Conservation (phyloP, 2,329 filamentous ascomycete species). For the Colletotrichum noveboracense region DNA sequence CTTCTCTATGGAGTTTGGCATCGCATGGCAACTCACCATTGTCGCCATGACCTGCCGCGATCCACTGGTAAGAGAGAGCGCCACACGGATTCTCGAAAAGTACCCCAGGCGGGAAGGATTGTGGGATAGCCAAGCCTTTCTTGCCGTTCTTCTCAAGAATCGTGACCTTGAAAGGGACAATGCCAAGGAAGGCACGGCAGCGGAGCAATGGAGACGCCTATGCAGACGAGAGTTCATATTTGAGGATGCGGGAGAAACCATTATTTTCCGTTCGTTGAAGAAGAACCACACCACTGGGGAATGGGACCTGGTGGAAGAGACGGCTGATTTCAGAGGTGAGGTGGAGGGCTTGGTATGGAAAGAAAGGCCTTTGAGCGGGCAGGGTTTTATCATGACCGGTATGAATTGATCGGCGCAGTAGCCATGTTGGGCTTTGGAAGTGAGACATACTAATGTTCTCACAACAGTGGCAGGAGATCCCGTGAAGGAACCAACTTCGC, state of each 20-base stretch:
- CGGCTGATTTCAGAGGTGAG: slow-evolving; percentile 33
- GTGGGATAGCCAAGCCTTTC: slow-evolving; percentile 45
- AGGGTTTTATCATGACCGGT: slow-evolving; percentile 33
- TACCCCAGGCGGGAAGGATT: slow-evolving; percentile 50
- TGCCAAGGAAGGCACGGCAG: slow-evolving; percentile 33
- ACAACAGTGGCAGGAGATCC: neutral
- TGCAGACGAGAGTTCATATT: slow-evolving; percentile 44
- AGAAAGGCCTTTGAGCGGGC: slow-evolving; percentile 39
- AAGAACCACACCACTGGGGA: slow-evolving; percentile 32
- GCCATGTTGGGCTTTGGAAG: neutral
- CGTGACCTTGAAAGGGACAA: slow-evolving; percentile 38
- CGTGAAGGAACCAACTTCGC: neutral
- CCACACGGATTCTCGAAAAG: slow-evolving; percentile 42
- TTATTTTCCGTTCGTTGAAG: slow-evolving; percentile 41
- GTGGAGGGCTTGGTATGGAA: slow-evolving; percentile 37
- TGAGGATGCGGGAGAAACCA: slow-evolving; percentile 34
- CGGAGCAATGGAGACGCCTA: slow-evolving; percentile 45
- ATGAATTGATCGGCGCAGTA: slow-evolving; percentile 27
- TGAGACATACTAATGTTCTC: neutral
- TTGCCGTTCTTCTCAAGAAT: slow-evolving; percentile 43
- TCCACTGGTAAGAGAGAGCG: slow-evolving; percentile 40
- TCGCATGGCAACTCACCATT: slow-evolving; percentile 49
- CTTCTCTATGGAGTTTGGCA: slow-evolving; percentile 52
- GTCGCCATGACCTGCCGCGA: slow-evolving; percentile 47
- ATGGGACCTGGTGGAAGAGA: slow-evolving; percentile 45